Evolutionary conservation across 352 stramenopile species (phyloP).

Genomic region (Phytophthora sp.): DNA sequence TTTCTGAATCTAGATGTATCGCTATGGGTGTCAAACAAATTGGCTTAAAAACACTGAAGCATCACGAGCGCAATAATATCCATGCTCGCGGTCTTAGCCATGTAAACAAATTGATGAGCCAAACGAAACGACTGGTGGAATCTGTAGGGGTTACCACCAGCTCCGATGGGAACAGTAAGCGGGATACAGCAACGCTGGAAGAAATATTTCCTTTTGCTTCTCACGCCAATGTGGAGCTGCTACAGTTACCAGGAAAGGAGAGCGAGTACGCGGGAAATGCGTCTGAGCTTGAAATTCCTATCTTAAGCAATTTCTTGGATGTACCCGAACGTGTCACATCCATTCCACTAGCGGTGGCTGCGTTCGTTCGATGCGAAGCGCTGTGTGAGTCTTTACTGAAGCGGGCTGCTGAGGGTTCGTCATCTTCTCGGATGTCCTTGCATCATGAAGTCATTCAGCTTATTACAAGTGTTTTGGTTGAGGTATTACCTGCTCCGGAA

Average conservation of each 20-base stretch:
- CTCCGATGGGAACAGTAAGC: conserved; percentile 18
- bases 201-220: conserved; percentile 49
- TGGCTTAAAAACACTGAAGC: conserved; percentile 71
- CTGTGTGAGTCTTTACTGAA: conserved; percentile 84
- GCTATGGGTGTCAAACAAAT: conserved; percentile 77
- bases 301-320: conserved; percentile 84
- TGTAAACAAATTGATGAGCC: conserved; percentile 61
- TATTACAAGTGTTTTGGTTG: conserved; percentile 80
- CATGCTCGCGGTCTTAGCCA: conserved; percentile 39
- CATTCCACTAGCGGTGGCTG: conserved; percentile 73
- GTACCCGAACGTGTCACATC: conserved; percentile 83
- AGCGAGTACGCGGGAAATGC: conserved; percentile 82
- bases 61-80: conserved; percentile 54
- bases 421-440: conserved; percentile 88
- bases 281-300: conserved; percentile 63
- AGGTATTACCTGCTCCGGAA: conserved; percentile 81
- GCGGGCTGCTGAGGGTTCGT: conserved; percentile 85
- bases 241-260: conserved; percentile 62
- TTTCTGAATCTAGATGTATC: conserved; percentile 71
- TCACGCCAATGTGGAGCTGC: conserved; percentile 66
- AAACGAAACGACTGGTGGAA: conserved; percentile 54
- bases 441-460: conserved; percentile 91
- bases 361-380: conserved; percentile 79
- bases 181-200: conserved; percentile 35
- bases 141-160: conserved; percentile 28